These are phyloP conservation scores for Tephrocybe sp. DNA, from an alignment of 768 basidiomycete species.

Conservation along the genomic window DNA sequence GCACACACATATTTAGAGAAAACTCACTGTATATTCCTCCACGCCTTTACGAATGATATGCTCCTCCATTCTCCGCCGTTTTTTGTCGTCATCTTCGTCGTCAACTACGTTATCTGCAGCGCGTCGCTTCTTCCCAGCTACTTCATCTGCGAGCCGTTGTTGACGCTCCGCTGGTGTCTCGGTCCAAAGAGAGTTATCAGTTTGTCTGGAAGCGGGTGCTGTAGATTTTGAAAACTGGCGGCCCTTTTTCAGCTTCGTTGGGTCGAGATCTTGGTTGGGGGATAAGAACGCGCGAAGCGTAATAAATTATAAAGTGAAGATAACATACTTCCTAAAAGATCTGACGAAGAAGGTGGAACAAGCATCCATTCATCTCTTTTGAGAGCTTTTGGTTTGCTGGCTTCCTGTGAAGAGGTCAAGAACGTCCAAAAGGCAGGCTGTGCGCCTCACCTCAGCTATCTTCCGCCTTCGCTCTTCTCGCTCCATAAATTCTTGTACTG, in stretches of 20 bases:
- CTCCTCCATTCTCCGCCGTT: slow-evolving; percentile 62
- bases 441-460: slow-evolving; percentile 53
- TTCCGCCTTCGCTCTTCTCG: slow-evolving; percentile 76
- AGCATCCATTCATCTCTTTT: slow-evolving; percentile 99
- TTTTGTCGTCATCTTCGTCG: slow-evolving; percentile 43
- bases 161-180: slow-evolving; percentile 94
- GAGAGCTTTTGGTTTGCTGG: slow-evolving; percentile 69
- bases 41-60: slow-evolving; percentile 67
- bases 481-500: slow-evolving; percentile 81
- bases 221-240: slow-evolving; percentile 74
- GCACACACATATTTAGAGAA: neutral
- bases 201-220: slow-evolving; percentile 38
- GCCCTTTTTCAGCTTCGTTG: slow-evolving; percentile 67
- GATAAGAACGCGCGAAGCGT: neutral
- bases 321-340: slow-evolving; percentile 71
- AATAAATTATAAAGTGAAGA: neutral
- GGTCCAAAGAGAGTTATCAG: slow-evolving; percentile 84
- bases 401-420: slow-evolving; percentile 41
- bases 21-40: slow-evolving; percentile 73
- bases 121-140: slow-evolving; percentile 84
- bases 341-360: slow-evolving; percentile 81
- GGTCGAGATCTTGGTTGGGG: slow-evolving; percentile 66
- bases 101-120: slow-evolving; percentile 52
- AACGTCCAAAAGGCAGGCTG: neutral
- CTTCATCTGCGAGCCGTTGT: slow-evolving; percentile 90